Percentiles rank a stretch among this genome's conserved stretches.
Evolutionary conservation across 805 yeast species (phyloP).

Genomic region (Wickerhamiella lipophila): DNA sequence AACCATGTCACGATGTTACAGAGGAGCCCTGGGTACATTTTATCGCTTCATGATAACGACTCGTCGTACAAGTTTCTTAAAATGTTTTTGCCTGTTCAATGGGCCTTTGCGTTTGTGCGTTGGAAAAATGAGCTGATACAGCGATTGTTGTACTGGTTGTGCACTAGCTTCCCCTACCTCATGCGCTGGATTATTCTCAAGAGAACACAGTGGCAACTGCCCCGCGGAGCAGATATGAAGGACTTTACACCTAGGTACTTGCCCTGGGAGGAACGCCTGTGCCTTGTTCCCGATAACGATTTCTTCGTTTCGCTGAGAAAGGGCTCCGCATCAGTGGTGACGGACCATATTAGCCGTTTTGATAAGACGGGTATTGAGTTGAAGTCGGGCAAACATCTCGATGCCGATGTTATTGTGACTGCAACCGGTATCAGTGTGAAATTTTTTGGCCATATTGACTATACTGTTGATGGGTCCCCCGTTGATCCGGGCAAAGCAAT

Average conservation of each 20-base stretch:
- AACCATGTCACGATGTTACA: slow-evolving; percentile 6
- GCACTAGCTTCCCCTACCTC: background rate
- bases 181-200: background rate
- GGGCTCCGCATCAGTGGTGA: background rate
- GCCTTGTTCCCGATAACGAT: slow-evolving; percentile 6
- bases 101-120: slow-evolving; percentile 4
- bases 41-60: background rate
- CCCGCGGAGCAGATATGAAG: background rate
- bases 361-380: background rate
- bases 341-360: slow-evolving; percentile 1
- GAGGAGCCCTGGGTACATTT: slow-evolving; percentile 1
- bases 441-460: background rate
- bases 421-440: slow-evolving; percentile 4
- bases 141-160: background rate
- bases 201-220: background rate
- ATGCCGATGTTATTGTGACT: slow-evolving; percentile 2
- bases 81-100: background rate
- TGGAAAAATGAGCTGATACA: background rate
- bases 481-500: background rate
- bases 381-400: background rate
- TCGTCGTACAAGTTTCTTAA: background rate
- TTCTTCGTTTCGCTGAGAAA: background rate
- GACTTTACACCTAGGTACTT: background rate
- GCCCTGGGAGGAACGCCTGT: slow-evolving; percentile 8
- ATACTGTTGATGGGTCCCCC: background rate